Percentiles rank a stretch among this genome's conserved stretches.
These are phyloP conservation scores for Monosporascus ibericus DNA, from an alignment of 2,329 filamentous ascomycete genomes.

Conservation along the genomic window DNA sequence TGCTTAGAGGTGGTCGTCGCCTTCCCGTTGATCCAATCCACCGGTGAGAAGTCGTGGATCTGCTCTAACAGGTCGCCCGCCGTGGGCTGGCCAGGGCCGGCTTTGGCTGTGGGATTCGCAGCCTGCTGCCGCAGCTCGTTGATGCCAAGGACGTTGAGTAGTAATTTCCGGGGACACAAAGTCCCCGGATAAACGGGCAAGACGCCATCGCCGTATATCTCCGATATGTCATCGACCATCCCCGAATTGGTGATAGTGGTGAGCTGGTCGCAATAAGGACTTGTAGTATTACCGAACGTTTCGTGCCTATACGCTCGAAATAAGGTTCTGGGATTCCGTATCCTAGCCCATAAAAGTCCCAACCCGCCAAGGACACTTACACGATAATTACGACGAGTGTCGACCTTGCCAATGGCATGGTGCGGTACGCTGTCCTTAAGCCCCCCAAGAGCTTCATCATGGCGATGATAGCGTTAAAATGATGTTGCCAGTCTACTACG, in stretches of 20 bases:
- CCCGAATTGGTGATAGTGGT: slow-evolving; percentile 10
- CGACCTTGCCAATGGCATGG: slow-evolving; percentile 6
- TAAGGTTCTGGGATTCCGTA: neutral
- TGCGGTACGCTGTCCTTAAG: slow-evolving; percentile 8
- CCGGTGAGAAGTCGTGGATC: slow-evolving; percentile 23
- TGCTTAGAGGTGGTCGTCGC: slow-evolving; percentile 7
- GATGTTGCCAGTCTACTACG: slow-evolving; percentile 22
- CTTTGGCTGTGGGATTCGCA: neutral
- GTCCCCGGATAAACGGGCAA: slow-evolving; percentile 12
- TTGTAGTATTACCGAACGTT: slow-evolving; percentile 27
- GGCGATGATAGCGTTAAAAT: slow-evolving; percentile 22
- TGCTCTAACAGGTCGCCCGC: slow-evolving; percentile 11
- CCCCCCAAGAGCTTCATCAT: slow-evolving; percentile 26
- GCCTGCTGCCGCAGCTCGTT: slow-evolving; percentile 22
- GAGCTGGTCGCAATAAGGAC: slow-evolving; percentile 21
- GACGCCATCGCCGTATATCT: slow-evolving; percentile 10
- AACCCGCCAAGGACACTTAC: slow-evolving; percentile 13
- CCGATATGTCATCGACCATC: slow-evolving; percentile 16
- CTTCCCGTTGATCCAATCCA: slow-evolving; percentile 17
- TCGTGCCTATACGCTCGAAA: slow-evolving; percentile 13
- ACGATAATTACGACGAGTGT: slow-evolving; percentile 14
- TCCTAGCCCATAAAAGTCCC: neutral
- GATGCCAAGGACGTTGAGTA: slow-evolving; percentile 21
- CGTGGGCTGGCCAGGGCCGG: slow-evolving; percentile 4
- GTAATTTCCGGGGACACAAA: slow-evolving; percentile 18